Conservation (phyloP, 2,329 filamentous ascomycete species). For the Fusarium illudens region DNA sequence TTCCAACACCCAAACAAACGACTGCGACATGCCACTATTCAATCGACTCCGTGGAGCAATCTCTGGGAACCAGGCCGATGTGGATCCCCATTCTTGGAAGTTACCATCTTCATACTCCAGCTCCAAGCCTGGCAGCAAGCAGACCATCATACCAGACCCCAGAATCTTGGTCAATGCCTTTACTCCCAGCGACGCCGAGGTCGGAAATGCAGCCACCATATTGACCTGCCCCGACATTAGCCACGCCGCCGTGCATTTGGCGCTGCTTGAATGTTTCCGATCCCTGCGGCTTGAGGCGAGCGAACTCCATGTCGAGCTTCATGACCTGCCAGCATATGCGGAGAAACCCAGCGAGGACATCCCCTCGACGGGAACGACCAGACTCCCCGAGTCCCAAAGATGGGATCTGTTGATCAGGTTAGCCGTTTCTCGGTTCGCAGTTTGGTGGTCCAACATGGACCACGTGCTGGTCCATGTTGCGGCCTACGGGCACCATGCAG, state of each 20-base stretch:
- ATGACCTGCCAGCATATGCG: slow-evolving; percentile 10
- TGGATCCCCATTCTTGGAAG: slow-evolving; percentile 22
- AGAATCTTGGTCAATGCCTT: slow-evolving; percentile 16
- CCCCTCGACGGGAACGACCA: neutral
- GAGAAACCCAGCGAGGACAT: neutral
- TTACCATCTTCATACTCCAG: slow-evolving; percentile 17
- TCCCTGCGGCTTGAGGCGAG: slow-evolving; percentile 5
- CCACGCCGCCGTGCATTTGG: slow-evolving; percentile 24
- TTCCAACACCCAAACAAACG: neutral
- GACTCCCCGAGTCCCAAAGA: slow-evolving; percentile 13
- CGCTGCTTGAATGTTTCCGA: slow-evolving; percentile 25
- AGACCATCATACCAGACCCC: slow-evolving; percentile 13
- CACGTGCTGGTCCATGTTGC: slow-evolving; percentile 13
- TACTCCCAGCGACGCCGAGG: neutral
- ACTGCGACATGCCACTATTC: slow-evolving; percentile 14
- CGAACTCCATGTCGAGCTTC: slow-evolving; percentile 6
- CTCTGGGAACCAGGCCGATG: slow-evolving; percentile 1
- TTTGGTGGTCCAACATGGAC: slow-evolving; percentile 26
- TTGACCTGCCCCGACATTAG: slow-evolving; percentile 14
- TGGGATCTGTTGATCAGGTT: slow-evolving; percentile 26
- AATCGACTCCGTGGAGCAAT: slow-evolving; percentile 8
- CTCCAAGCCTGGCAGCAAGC: slow-evolving; percentile 4
- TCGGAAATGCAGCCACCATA: neutral
- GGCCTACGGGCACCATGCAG: slow-evolving; percentile 19
- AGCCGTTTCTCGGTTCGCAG: slow-evolving; percentile 16